Conservation (phyloP, 495 filamentous ascomycete genomes). For the Aspergillus nanangensis region DNA sequence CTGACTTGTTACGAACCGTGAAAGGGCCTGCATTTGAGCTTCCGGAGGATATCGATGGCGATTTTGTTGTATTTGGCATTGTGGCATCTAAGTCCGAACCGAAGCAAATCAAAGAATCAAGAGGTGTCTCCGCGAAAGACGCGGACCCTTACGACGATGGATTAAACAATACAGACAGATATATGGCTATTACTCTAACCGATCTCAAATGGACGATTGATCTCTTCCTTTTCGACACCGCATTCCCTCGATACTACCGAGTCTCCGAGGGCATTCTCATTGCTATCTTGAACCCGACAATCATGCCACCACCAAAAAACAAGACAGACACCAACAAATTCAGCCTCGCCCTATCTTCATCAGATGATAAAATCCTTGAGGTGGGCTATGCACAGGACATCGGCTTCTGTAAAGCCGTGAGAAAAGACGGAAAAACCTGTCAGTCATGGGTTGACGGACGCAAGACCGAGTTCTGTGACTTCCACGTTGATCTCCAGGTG, state of each 20-base stretch:
- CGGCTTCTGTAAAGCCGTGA: slow-evolving; percentile 78
- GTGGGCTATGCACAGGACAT: slow-evolving; percentile 82
- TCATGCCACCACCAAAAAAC: slow-evolving; percentile 76
- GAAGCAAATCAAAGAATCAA: slow-evolving; percentile 54
- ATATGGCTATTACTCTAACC: slow-evolving; percentile 85
- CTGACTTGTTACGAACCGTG: slow-evolving; percentile 75
- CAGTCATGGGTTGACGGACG: slow-evolving; percentile 79
- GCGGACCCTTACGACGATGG: slow-evolving; percentile 48
- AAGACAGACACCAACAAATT: slow-evolving; percentile 76
- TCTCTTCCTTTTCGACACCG: slow-evolving; percentile 85
- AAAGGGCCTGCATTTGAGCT: slow-evolving; percentile 81
- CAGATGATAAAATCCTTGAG: slow-evolving; percentile 85
- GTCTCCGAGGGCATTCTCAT: slow-evolving; percentile 79
- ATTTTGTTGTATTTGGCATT: slow-evolving; percentile 83
- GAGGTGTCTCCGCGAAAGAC: slow-evolving; percentile 38
- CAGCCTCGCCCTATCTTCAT: slow-evolving; percentile 74
- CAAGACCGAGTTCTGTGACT: slow-evolving; percentile 89
- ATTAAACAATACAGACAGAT: slow-evolving; percentile 62
- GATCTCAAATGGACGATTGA: slow-evolving; percentile 91
- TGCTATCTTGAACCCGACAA: slow-evolving; percentile 87
- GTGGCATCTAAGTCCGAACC: slow-evolving; percentile 84
- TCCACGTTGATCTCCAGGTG: slow-evolving; percentile 77
- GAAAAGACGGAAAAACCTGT: slow-evolving; percentile 80
- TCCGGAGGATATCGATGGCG: slow-evolving; percentile 80
- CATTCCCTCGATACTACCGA: slow-evolving; percentile 89